Percentiles rank a stretch among this genome's conserved stretches.
Conservation (phyloP, 1,284 basidiomycete genomes). For the Leccinum cinnamomeum region DNA sequence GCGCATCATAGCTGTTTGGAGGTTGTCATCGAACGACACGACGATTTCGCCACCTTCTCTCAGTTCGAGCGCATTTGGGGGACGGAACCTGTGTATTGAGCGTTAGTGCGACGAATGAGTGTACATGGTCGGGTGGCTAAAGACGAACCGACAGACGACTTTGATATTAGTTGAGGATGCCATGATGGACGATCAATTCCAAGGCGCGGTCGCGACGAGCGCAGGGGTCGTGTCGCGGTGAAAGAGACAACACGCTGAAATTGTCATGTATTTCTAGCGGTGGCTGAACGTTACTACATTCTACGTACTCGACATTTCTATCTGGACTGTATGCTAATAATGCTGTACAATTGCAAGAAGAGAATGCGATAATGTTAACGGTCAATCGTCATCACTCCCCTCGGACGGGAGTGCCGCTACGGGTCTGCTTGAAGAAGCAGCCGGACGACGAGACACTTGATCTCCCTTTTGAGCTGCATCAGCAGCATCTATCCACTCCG, state of each 20-base stretch:
- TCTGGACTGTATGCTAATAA: neutral
- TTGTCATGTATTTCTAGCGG: slow-evolving; percentile 24
- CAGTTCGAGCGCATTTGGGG: slow-evolving; percentile 89
- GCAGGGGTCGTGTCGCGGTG: slow-evolving; percentile 19
- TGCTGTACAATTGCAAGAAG: slow-evolving; percentile 28
- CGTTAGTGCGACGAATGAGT: slow-evolving; percentile 8
- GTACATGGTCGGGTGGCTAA: slow-evolving; percentile 5
- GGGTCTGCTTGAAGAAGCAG: slow-evolving; percentile 60
- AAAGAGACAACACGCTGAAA: slow-evolving; percentile 26
- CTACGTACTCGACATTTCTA: slow-evolving; percentile 10
- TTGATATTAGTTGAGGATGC: slow-evolving; percentile 84
- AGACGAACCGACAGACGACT: slow-evolving; percentile 87
- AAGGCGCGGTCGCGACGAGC: slow-evolving; percentile 13
- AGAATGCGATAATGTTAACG: slow-evolving; percentile 8
- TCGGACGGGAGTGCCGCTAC: slow-evolving; percentile 37
- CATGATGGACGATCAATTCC: slow-evolving; percentile 46
- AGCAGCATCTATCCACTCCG: slow-evolving; percentile 90
- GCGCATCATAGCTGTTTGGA: slow-evolving; percentile 81
- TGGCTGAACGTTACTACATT: slow-evolving; percentile 27
- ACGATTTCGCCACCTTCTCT: slow-evolving; percentile 91
- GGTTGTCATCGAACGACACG: slow-evolving; percentile 85
- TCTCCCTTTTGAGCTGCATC: slow-evolving; percentile 76
- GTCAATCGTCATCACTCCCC: slow-evolving; percentile 45
- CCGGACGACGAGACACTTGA: slow-evolving; percentile 47
- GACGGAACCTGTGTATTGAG: slow-evolving; percentile 75